A percentile compares a stretch with the other conserved stretches of the same genome.
phyloP scores from a whole-genome alignment of 305 asterid species.

The Petunia hybrid region DNA sequence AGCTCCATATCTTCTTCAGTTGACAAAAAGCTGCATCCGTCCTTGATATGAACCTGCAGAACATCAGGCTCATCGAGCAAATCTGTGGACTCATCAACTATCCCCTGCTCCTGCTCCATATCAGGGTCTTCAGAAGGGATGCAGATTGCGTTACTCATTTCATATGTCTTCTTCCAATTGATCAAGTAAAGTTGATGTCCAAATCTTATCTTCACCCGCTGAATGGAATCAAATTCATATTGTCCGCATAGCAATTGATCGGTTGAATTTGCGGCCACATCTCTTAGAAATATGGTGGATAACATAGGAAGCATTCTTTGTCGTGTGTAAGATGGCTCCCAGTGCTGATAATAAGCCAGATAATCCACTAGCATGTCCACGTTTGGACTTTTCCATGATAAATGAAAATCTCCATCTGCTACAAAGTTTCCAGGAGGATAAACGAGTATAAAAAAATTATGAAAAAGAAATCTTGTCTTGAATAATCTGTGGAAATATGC shows the following conservation, averaged over 20 bases:
- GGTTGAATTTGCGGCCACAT: conserved; percentile 57
- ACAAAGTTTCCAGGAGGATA: conserved; percentile 22
- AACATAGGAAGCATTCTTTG: conserved; percentile 80
- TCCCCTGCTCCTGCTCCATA: conserved; percentile 37
- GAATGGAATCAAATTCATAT: conserved; percentile 78
- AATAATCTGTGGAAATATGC: neutral
- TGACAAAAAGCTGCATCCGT: conserved; percentile 63
- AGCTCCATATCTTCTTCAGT: conserved; percentile 92
- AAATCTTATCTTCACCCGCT: conserved; percentile 69
- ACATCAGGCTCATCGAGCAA: conserved; percentile 61
- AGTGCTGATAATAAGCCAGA: conserved; percentile 67
- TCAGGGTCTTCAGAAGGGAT: conserved; percentile 7
- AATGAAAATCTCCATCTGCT: conserved; percentile 62
- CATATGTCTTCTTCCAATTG: conserved; percentile 70
- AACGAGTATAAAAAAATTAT: neutral
- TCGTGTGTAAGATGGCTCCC: conserved; percentile 91
- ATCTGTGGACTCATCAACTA: conserved; percentile 52
- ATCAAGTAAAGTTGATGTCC: conserved; percentile 72
- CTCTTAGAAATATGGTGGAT: conserved; percentile 76
- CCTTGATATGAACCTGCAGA: conserved; percentile 55
- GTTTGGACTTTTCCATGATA: conserved; percentile 70
- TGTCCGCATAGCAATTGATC: conserved; percentile 62
- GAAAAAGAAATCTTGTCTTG: conserved; percentile 13
- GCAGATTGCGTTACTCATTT: conserved; percentile 39
- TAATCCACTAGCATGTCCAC: conserved; percentile 76